A percentile compares a stretch with the other conserved stretches of the same genome.
phyloP scores from a whole-genome alignment of 768 basidiomycete species.

The Pleurotus sapidus region DNA sequence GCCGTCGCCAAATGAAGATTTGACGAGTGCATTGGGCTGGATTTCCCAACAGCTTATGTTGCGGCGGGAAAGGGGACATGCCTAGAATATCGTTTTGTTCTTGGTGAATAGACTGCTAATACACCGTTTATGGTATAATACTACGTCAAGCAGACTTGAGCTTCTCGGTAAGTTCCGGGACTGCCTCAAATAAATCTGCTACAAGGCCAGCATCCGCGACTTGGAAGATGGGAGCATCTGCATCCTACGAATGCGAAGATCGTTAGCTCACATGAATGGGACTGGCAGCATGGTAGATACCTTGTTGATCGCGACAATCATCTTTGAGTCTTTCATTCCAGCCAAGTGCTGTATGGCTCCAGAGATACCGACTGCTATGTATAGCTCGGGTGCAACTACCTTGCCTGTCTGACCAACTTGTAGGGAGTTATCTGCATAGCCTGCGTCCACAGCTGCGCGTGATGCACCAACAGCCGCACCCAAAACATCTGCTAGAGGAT shows the following conservation, averaged over 20 bases:
- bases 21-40: conserved; percentile 14
- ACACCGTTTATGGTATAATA: background rate
- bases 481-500: conserved; percentile 90
- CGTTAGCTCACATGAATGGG: conserved; percentile 9
- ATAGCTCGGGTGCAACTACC: conserved; percentile 95
- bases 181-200: conserved; percentile 88
- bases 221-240: conserved; percentile 99
- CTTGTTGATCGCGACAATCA: conserved; percentile 99
- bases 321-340: conserved; percentile 99
- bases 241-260: conserved; percentile 53
- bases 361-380: conserved; percentile 95
- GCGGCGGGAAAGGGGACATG: background rate
- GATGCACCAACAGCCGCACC: conserved; percentile 98
- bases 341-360: conserved; percentile 99
- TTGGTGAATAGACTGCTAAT: background rate
- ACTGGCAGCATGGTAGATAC: conserved; percentile 28
- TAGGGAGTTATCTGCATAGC: conserved; percentile 95
- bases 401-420: conserved; percentile 99
- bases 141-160: conserved; percentile 41
- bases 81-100: background rate
- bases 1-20: conserved; percentile 30
- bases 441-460: conserved; percentile 96
- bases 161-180: conserved; percentile 89
- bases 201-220: conserved; percentile 95
- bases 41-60: background rate